Conservation (phyloP, 148 eudicot species). For the Dysphania ambrosioides region DNA sequence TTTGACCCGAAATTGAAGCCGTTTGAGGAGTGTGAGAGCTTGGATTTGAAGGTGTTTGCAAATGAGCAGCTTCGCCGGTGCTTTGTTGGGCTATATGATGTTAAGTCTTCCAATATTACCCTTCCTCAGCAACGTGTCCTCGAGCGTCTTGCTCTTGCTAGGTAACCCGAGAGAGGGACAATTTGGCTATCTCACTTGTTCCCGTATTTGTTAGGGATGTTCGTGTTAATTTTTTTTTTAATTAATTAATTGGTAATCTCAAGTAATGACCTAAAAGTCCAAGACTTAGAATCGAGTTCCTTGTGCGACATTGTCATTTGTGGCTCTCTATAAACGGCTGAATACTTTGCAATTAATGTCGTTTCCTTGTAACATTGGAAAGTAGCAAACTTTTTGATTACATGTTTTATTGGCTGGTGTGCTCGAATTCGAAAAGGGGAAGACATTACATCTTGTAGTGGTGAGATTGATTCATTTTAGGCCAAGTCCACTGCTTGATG, state of each 20-base stretch:
- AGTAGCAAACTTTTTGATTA: neutral
- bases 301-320: no score
- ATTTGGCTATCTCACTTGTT: conserved; percentile 9
- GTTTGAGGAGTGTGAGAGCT: conserved; percentile 51
- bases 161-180: conserved; percentile 37
- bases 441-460: no score
- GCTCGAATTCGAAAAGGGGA: no score
- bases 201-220: neutral
- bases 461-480: no score
- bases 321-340: no score
- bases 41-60: conserved; percentile 59
- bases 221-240: no score
- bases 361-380: neutral
- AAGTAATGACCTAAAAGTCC: neutral
- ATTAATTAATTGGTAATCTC: neutral
- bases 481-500: no score
- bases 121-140: conserved; percentile 49
- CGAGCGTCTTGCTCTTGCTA: conserved; percentile 70
- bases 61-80: conserved; percentile 49
- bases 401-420: no score
- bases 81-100: conserved; percentile 69
- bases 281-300: no score
- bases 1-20: conserved; percentile 29
- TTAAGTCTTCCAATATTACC: conserved; percentile 45
- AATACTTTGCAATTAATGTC: no score